phyloP scores from a whole-genome alignment of 805 yeast genomes.

The Yarrowia sp. region DNA sequence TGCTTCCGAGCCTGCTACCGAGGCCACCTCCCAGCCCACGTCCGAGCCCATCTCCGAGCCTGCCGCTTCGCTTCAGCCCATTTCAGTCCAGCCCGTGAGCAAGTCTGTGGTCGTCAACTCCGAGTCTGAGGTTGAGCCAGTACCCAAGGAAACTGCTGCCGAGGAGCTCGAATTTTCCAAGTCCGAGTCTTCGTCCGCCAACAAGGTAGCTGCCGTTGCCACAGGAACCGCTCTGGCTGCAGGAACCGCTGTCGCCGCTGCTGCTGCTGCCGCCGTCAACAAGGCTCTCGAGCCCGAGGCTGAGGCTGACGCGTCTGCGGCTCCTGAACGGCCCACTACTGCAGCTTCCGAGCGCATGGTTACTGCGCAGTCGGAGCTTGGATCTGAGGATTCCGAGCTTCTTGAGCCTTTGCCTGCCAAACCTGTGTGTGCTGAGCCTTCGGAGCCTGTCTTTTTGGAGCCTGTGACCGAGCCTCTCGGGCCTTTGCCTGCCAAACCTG shows the following conservation, averaged over 20 bases:
- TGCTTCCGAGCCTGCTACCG: background rate
- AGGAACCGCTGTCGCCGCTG: background rate
- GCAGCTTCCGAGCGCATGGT: conserved; percentile 14
- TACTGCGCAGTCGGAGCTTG: conserved; percentile 5
- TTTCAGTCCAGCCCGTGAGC: background rate
- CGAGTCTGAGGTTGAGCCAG: conserved; percentile 4
- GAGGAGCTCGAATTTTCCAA: background rate
- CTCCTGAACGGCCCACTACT: background rate
- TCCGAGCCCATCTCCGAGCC: background rate
- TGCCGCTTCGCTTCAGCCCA: background rate
- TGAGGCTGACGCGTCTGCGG: background rate
- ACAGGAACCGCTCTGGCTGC: no score
- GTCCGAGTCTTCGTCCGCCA: background rate
- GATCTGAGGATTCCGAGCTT: no score
- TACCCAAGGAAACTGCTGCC: background rate
- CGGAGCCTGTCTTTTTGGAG: no score
- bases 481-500: no score
- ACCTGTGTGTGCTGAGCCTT: no score
- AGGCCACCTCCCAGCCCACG: no score
- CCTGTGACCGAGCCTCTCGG: no score
- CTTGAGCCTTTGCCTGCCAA: no score
- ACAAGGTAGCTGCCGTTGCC: background rate
- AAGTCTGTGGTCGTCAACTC: background rate
- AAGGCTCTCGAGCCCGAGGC: no score
- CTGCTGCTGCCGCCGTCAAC: background rate